Percentiles rank a stretch among this genome's conserved stretches.
Conservation (phyloP, 2,329 filamentous ascomycete species). For the Colletotrichum abscissum region DNA sequence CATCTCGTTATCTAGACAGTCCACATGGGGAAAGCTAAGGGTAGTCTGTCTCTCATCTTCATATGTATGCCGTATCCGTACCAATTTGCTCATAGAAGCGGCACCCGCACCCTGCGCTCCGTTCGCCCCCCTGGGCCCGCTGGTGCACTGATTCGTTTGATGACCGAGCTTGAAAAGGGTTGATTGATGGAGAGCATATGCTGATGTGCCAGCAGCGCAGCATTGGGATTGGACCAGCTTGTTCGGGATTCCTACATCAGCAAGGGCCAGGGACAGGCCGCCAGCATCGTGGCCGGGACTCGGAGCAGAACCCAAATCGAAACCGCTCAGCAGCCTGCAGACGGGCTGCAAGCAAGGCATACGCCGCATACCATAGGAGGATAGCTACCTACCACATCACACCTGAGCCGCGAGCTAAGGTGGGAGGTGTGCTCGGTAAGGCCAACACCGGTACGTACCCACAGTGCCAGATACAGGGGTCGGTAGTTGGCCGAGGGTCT, state of each 20-base stretch:
- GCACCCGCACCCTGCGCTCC: slow-evolving; percentile 2
- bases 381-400: background rate
- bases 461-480: slow-evolving; percentile 1
- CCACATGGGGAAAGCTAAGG: background rate
- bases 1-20: background rate
- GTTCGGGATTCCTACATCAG: background rate
- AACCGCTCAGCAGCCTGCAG: background rate
- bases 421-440: slow-evolving; percentile 5
- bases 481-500: slow-evolving; percentile 25
- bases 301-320: background rate
- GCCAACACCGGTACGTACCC: background rate
- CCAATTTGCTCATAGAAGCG: background rate
- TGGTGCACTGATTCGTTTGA: slow-evolving; percentile 29
- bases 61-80: background rate
- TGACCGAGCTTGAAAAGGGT: slow-evolving; percentile 25
- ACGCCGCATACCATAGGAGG: no score
- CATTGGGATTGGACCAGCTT: slow-evolving; percentile 7
- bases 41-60: background rate
- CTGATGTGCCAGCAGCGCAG: slow-evolving; percentile 2
- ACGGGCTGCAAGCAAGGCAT: background rate
- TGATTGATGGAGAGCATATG: slow-evolving; percentile 8
- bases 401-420: background rate
- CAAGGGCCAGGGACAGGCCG: background rate
- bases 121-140: slow-evolving; percentile 11
- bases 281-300: slow-evolving; percentile 7